Evolutionary conservation across 208 protist species (phyloP), one percentile per base, ranked within the genome.

Genomic region (Strigomonas culicis): DNA sequence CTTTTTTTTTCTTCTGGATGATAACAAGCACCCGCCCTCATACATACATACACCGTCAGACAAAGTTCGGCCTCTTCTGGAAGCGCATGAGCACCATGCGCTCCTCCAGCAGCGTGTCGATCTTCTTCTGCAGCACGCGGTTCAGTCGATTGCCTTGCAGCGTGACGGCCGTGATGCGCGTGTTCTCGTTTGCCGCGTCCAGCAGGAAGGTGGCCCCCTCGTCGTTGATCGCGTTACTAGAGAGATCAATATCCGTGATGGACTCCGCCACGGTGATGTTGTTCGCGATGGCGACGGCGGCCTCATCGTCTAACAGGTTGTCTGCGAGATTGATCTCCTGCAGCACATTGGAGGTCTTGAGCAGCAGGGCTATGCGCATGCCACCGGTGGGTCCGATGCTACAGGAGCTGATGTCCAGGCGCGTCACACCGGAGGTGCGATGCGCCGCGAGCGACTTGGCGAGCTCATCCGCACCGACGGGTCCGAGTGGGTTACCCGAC

Each of bases 291-390:
- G 74, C 70, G 22, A 77, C 69, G 7, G 90, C 86, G 21, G 75
- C 79, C 69, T 93, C 90, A 65, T 95, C 87, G 56, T 95, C 84
- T 30, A 93, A 67, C 19, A 74, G 62, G 69, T 95, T 95, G 70
- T 91, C 86, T 65, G 82, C 86, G 4, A 95, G 77, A 63, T 93
- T 87, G 34, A 93, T 36, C 19, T 88, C 80, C 36, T 72, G 74
- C 0, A 95, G 51, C 0, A 81, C 79, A 39, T 77, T 80, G 56
- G 86, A 90, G 7, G 75, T 70, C 36, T 68, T 75, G 21, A 95
- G 82, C 8, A 93, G 62, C 43, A 74, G 79, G 25, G 86, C 86
- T 11, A 95, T 75, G 31, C 83, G 84, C 63, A 83, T 80, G 1
- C 82, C 86, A 10, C 90, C 90, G 28, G 67, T 75, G 22, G 77